Percentiles rank a stretch among this genome's conserved stretches.
These are phyloP conservation scores for Neurospora hispaniola DNA, from an alignment of 495 filamentous ascomycete genomes.

Conservation along the genomic window DNA sequence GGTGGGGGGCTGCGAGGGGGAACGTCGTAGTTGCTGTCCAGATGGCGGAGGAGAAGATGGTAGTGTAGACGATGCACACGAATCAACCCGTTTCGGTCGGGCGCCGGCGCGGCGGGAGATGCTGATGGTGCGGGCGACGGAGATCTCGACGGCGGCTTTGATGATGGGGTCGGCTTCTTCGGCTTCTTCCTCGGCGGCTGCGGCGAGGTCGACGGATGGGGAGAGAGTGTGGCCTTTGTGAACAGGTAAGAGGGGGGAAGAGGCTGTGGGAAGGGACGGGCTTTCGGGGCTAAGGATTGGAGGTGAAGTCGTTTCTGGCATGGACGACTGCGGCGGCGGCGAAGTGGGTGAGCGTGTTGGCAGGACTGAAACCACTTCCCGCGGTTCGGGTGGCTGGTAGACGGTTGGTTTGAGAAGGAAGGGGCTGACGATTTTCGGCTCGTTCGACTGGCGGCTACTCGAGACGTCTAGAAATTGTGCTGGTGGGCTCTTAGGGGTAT, in stretches of 20 bases:
- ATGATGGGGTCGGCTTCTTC: constrained; percentile 29
- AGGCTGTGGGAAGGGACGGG: constrained; percentile 14
- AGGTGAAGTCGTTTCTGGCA: neutral
- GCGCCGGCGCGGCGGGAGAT: constrained; percentile 31
- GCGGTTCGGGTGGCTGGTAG: constrained; percentile 30
- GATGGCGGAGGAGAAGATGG: neutral
- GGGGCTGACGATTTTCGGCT: constrained; percentile 6
- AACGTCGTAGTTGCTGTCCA: constrained; percentile 31
- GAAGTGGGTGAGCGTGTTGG: constrained; percentile 10
- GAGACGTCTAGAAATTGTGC: constrained; percentile 11
- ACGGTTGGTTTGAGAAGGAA: constrained; percentile 19
- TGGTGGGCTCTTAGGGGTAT: constrained; percentile 23
- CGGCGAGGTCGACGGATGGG: constrained; percentile 15
- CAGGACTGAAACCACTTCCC: constrained; percentile 13
- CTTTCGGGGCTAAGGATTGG: constrained; percentile 9
- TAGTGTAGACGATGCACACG: neutral
- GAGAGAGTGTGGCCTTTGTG: constrained; percentile 19
- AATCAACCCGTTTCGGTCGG: neutral
- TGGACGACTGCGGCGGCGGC: neutral
- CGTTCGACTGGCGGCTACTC: constrained; percentile 4
- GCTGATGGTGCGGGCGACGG: constrained; percentile 49
- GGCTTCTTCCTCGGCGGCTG: constrained; percentile 3
- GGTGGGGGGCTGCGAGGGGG: constrained; percentile 32
- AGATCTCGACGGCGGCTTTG: constrained; percentile 42
- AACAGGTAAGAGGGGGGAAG: constrained; percentile 15